phyloP scores from a whole-genome alignment of 2,329 filamentous ascomycete species.

The Colletotrichum incanum region DNA sequence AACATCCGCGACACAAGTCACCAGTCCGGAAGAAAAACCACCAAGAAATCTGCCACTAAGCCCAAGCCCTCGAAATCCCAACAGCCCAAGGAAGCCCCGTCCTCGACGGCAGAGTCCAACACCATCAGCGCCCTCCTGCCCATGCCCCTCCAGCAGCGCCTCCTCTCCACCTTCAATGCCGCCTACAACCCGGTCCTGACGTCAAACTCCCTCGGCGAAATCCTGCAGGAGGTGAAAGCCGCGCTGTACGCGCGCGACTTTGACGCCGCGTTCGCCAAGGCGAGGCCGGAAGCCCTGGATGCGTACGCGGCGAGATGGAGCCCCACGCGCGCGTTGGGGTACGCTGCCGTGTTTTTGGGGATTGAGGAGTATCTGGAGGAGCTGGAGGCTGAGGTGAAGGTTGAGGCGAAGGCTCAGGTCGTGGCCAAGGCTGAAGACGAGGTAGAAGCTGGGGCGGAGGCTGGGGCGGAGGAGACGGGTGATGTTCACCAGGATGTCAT shows the following conservation, averaged over 20 bases:
- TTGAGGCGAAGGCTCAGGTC: slow-evolving; percentile 25
- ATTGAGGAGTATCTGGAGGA: slow-evolving; percentile 54
- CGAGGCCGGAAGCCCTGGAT: slow-evolving; percentile 71
- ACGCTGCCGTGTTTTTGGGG: slow-evolving; percentile 71
- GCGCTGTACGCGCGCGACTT: slow-evolving; percentile 93
- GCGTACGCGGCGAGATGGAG: slow-evolving; percentile 95
- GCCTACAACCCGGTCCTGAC: slow-evolving; percentile 71
- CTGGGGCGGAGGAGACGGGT: slow-evolving; percentile 48
- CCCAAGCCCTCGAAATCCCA: slow-evolving; percentile 15
- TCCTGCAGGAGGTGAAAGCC: slow-evolving; percentile 87
- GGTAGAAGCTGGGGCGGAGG: slow-evolving; percentile 25
- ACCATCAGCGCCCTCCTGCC: slow-evolving; percentile 6
- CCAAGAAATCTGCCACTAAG: slow-evolving; percentile 6
- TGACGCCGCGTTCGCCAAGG: slow-evolving; percentile 79
- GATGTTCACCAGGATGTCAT: neutral
- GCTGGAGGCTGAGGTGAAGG: slow-evolving; percentile 43
- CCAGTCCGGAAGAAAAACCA: slow-evolving; percentile 12
- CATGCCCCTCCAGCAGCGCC: slow-evolving; percentile 69
- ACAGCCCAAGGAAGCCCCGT: neutral
- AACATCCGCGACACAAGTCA: slow-evolving; percentile 21
- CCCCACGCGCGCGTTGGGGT: slow-evolving; percentile 86
- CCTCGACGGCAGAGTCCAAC: slow-evolving; percentile 4
- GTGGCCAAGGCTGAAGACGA: slow-evolving; percentile 11
- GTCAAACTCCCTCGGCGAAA: slow-evolving; percentile 62
- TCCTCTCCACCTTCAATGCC: slow-evolving; percentile 81